Evolutionary conservation across 176 grass and related monocot genomes (phyloP).

Genomic region (Puccinellia tenuiflora): DNA sequence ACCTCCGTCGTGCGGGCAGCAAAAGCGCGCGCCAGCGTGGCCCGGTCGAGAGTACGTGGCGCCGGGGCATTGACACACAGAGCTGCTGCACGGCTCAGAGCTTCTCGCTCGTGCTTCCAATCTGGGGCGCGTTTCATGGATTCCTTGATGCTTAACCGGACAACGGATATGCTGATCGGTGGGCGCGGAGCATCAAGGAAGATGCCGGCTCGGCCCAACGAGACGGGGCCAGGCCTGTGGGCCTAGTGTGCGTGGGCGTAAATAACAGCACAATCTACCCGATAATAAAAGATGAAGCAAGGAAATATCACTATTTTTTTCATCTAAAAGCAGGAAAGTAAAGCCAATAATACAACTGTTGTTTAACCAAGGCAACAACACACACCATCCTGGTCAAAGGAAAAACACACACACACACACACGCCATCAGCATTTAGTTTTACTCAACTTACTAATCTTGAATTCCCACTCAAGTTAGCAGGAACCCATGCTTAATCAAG

Average conservation of each 20-base stretch:
- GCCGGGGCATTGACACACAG: not conserved
- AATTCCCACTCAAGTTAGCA: no score
- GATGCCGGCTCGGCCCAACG: not conserved
- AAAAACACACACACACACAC: no score
- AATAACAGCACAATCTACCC: not conserved
- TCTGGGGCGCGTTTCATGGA: no score
- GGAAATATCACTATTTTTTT: no score
- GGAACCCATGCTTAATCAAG: no score
- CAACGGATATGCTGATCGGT: not conserved
- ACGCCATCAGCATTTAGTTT: no score
- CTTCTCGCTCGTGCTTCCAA: not conserved
- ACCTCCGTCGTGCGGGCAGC: not conserved
- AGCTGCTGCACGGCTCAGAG: not conserved
- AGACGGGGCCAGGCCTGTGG: not conserved
- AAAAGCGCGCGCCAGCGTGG: slow-evolving; percentile 17
- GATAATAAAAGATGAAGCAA: no score
- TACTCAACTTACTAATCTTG: no score
- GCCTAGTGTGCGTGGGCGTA: not conserved
- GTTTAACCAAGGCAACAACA: no score
- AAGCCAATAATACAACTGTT: no score
- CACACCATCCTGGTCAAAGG: no score
- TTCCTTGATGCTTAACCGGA: not conserved
- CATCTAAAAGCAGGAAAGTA: no score
- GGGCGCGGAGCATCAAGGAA: not conserved
- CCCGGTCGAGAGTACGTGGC: not conserved